These are phyloP conservation scores for Cyberlindnera meyerae DNA, from an alignment of 805 yeast genomes.

Conservation along the genomic window DNA sequence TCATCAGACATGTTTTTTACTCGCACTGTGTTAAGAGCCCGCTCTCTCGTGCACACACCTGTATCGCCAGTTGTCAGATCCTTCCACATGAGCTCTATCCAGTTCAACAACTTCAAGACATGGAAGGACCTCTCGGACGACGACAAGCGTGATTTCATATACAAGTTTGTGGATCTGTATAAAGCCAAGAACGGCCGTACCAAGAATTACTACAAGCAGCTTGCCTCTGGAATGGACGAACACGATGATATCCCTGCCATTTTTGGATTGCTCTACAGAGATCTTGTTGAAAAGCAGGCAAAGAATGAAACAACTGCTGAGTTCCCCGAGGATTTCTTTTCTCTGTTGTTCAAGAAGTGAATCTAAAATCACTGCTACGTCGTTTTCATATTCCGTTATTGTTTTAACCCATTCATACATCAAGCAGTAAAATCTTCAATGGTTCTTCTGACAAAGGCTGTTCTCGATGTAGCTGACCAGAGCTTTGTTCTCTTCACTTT, in stretches of 20 bases:
- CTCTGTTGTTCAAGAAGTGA: constrained; percentile 11
- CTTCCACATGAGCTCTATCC: constrained; percentile 7
- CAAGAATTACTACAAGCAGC: constrained; percentile 32
- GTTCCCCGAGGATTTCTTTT: constrained; percentile 24
- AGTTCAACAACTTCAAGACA: neutral
- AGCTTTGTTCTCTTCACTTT: constrained; percentile 5
- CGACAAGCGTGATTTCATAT: constrained; percentile 28
- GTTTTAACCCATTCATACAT: neutral
- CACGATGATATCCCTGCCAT: constrained; percentile 33
- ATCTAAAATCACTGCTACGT: too few species aligned
- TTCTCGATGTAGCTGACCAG: constrained; percentile 7
- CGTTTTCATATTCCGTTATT: too few species aligned
- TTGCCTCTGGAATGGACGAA: constrained; percentile 34
- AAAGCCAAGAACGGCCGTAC: constrained; percentile 31
- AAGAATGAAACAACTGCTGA: constrained; percentile 20
- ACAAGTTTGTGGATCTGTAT: constrained; percentile 27
- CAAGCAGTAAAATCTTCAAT: neutral
- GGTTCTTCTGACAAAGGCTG: too few species aligned
- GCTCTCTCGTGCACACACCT: too few species aligned
- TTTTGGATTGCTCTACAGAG: constrained; percentile 36
- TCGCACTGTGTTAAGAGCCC: neutral
- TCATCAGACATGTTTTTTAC: too few species aligned
- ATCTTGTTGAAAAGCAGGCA: constrained; percentile 23
- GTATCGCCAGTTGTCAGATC: too few species aligned
- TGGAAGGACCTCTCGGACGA: constrained; percentile 28